Percentiles rank a stretch among this genome's conserved stretches.
Conservation (phyloP, 2,329 filamentous ascomycete genomes). For the Fusarium verticillioides region DNA sequence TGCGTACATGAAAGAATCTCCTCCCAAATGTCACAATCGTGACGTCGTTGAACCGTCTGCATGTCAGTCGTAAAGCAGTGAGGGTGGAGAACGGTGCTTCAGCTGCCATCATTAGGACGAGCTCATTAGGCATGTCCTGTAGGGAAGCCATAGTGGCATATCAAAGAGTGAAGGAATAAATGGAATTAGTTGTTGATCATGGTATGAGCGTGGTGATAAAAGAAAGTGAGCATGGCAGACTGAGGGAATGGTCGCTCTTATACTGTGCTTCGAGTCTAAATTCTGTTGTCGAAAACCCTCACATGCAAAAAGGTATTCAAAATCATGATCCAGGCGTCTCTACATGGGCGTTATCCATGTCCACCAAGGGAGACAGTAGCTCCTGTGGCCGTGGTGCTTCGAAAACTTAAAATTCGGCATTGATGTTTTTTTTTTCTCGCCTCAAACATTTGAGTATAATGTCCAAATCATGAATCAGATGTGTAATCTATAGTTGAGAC, state of each 20-base stretch:
- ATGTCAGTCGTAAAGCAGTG: neutral
- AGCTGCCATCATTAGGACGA: neutral
- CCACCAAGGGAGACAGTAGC: too few relatives aligned
- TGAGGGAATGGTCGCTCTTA: neutral
- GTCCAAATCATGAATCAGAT: too few relatives aligned
- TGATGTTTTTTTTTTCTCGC: too few relatives aligned
- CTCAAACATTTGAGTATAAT: neutral
- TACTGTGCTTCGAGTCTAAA: neutral
- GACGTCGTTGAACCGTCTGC: neutral
- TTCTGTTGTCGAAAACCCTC: rapidly evolving
- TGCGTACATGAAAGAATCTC: neutral
- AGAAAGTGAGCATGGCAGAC: neutral
- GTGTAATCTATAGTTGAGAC: neutral
- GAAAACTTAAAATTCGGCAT: neutral
- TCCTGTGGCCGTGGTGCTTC: too few relatives aligned
- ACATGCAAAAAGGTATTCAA: rapidly evolving
- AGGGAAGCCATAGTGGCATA: neutral
- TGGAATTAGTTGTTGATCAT: neutral
- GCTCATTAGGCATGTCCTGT: neutral
- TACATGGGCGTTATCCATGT: rapidly evolving
- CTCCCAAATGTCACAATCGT: neutral
- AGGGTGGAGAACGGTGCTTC: neutral
- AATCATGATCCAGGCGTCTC: neutral
- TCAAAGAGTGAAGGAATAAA: neutral
- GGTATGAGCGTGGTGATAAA: neutral